A percentile compares a stretch with the other conserved stretches of the same genome.
phyloP scores from a whole-genome alignment of 192 early-diverging fungal genomes.

The Backusella circina region DNA sequence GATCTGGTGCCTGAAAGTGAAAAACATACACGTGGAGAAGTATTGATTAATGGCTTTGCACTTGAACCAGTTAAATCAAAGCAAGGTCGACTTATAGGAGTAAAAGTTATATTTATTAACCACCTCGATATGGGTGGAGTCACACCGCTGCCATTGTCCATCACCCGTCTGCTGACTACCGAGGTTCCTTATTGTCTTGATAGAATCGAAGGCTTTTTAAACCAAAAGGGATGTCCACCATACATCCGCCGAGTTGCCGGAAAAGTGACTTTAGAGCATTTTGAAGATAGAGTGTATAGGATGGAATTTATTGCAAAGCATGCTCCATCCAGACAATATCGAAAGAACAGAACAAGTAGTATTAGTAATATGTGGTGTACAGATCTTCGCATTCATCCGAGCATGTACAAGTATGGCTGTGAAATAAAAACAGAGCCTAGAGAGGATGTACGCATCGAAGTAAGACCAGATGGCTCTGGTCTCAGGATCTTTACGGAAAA shows the following conservation, averaged over 20 bases:
- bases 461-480: slow-evolving; percentile 37
- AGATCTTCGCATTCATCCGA: slow-evolving; percentile 38
- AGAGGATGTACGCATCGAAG: slow-evolving; percentile 33
- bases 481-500: slow-evolving; percentile 38
- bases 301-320: slow-evolving; percentile 33
- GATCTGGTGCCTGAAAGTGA: slow-evolving; percentile 36
- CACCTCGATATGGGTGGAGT: slow-evolving; percentile 43
- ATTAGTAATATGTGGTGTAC: slow-evolving; percentile 27
- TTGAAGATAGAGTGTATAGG: slow-evolving; percentile 35
- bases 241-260: slow-evolving; percentile 42
- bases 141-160: slow-evolving; percentile 34
- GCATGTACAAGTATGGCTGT: slow-evolving; percentile 41
- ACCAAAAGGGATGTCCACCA: slow-evolving; percentile 43
- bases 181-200: slow-evolving; percentile 37
- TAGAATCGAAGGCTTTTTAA: slow-evolving; percentile 36
- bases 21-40: slow-evolving; percentile 37
- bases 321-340: slow-evolving; percentile 18
- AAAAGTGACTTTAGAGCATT: slow-evolving; percentile 33
- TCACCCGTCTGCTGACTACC: slow-evolving; percentile 29
- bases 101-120: slow-evolving; percentile 40
- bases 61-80: slow-evolving; percentile 38
- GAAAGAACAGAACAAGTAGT: background rate
- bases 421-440: slow-evolving; percentile 34
- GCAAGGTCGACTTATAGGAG: slow-evolving; percentile 28
- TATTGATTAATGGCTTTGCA: slow-evolving; percentile 42